phyloP scores from a whole-genome alignment of 1,284 basidiomycete genomes.

The Albatrellus sp. region DNA sequence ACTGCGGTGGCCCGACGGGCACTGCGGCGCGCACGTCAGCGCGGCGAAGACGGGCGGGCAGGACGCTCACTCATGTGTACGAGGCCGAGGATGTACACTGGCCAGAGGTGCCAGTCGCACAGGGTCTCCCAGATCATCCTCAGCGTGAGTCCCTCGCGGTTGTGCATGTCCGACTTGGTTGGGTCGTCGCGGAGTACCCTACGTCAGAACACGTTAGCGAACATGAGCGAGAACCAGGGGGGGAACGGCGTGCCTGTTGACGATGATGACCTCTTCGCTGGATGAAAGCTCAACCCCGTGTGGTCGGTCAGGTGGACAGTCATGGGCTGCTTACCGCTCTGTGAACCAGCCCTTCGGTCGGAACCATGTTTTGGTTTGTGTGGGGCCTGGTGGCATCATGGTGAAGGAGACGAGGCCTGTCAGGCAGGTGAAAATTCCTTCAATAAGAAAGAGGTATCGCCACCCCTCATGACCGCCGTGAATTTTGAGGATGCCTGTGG shows the following conservation, averaged over 20 bases:
- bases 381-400: slow-evolving; percentile 60
- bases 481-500: slow-evolving; percentile 50
- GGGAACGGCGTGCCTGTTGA: slow-evolving; percentile 5
- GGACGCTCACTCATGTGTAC: slow-evolving; percentile 19
- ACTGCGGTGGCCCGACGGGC: slow-evolving; percentile 32
- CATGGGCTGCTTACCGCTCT: slow-evolving; percentile 6
- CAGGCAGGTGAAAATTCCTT: slow-evolving; percentile 33
- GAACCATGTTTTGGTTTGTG: slow-evolving; percentile 57
- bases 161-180: slow-evolving; percentile 68
- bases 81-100: slow-evolving; percentile 46
- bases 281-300: not conserved
- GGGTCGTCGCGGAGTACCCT: slow-evolving; percentile 64
- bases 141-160: slow-evolving; percentile 53
- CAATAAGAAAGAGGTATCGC: slow-evolving; percentile 45
- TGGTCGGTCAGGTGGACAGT: not conserved
- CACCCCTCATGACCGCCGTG: slow-evolving; percentile 44
- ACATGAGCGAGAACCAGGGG: slow-evolving; percentile 15
- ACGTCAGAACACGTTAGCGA: slow-evolving; percentile 39
- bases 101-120: slow-evolving; percentile 61
- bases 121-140: slow-evolving; percentile 43
- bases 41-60: no score
- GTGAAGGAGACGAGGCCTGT: slow-evolving; percentile 53
- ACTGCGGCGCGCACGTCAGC: slow-evolving; percentile 20
- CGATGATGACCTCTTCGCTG: slow-evolving; percentile 9
- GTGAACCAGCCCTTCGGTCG: slow-evolving; percentile 64